Base-by-base conservation (phyloP, 352 stramenopile species). In the Phytophthora sansomeana region DNA sequence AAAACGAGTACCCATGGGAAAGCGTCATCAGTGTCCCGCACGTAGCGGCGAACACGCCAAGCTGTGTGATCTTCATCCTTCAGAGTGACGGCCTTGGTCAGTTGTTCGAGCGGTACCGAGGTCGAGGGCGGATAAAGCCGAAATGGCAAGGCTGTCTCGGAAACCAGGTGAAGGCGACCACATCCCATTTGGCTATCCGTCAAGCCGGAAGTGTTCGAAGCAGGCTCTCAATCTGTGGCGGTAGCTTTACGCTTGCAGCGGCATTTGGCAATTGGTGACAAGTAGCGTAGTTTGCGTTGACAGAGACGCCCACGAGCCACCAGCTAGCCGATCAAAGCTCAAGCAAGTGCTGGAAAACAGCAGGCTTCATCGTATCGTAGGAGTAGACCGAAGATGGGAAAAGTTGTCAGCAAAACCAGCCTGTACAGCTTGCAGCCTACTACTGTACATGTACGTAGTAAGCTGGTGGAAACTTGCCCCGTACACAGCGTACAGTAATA, bases 11-110 rank as follows among this genome's bases (percentile, higher is more conserved):
- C 3, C 55, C 67, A 38, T 68, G 42, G 16, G 56, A 26, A 5
- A 53, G 46, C 10, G 56, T 57, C 33, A 47, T 47, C 14, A 68
- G 14, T n/a, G 39, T 47, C 24, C 43, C 38, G 24, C 71, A 14
- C 11, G 53, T 71, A 29, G 59, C 33, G 58, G 36, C 42, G 38
- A 70, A 55, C 10, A 49, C 58, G 17, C 39, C 21, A 52, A 54
- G 21, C 16, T 49, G 50, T 56, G 16, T 33, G 7, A 74, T n/a
- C 43, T 72, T 77, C 64, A 74, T 77, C 17, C 10, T 57, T 48
- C 11, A 49, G 17, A 26, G 11, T 32, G 13, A 53, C 41, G 16
- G 4, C 17, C 48, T 48, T 5, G 8, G 13, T 24, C 16, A 4
- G 30, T 28, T 26, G n/a, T 54, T 44, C 13, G 5, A 51, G 58